Conservation (phyloP, 2,329 filamentous ascomycete species). For the Cadophora luteo-olivacea region DNA sequence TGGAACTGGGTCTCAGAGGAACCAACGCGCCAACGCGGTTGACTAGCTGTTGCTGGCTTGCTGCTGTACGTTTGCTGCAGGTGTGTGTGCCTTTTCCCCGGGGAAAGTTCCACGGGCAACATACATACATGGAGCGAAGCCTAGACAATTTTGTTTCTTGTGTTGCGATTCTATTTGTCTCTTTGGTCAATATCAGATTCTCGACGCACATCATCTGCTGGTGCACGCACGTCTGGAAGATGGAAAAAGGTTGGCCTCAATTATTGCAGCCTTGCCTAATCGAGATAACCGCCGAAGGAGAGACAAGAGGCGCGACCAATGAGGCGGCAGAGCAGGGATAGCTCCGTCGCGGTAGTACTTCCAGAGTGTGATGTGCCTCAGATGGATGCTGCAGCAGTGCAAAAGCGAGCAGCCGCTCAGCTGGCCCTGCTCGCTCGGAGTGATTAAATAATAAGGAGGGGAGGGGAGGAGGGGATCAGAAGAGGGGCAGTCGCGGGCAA, state of each 20-base stretch:
- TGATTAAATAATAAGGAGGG: neutral
- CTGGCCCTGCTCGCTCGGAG: slow-evolving; percentile 20
- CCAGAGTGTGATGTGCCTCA: slow-evolving; percentile 41
- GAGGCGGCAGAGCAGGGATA: slow-evolving; percentile 37
- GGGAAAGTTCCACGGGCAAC: slow-evolving; percentile 13
- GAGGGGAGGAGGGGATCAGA: slow-evolving; percentile 7
- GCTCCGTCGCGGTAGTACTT: slow-evolving; percentile 37
- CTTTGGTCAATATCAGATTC: slow-evolving; percentile 19
- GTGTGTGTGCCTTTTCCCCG: slow-evolving; percentile 10
- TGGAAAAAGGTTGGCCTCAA: slow-evolving; percentile 27
- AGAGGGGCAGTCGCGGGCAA: slow-evolving; percentile 25
- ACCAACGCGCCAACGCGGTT: slow-evolving; percentile 29
- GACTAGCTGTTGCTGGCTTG: slow-evolving; percentile 25
- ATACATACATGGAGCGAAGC: slow-evolving; percentile 19
- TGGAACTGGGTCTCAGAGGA: slow-evolving; percentile 27
- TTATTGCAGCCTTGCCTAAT: slow-evolving; percentile 42
- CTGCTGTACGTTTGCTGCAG: slow-evolving; percentile 18
- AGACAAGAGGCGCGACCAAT: slow-evolving; percentile 40
- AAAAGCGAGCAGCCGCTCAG: slow-evolving; percentile 41
- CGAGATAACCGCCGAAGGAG: slow-evolving; percentile 44
- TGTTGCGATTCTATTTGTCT: slow-evolving; percentile 10
- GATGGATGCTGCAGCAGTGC: slow-evolving; percentile 37
- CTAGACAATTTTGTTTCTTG: slow-evolving; percentile 26
- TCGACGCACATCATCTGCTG: slow-evolving; percentile 10
- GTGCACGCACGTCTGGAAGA: slow-evolving; percentile 23